phyloP scores from a whole-genome alignment of 2,329 filamentous ascomycete species.

The Ceratocystis albifundus region DNA sequence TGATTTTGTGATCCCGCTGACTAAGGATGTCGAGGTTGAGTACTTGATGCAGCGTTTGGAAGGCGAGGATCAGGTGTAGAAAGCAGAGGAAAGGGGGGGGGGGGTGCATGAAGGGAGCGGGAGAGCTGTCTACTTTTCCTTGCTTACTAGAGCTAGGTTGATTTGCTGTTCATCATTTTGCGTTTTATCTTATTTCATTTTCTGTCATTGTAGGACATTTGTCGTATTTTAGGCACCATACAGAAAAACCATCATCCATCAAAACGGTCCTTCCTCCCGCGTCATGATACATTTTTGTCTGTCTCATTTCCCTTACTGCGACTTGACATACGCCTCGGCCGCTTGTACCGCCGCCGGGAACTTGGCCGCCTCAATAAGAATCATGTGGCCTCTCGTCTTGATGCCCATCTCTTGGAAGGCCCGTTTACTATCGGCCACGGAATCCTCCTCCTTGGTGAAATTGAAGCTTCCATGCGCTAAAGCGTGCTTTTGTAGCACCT shows the following conservation, averaged over 20 bases:
- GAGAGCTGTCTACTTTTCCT: neutral
- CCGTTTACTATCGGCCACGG: constrained; percentile 77
- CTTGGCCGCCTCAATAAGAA: constrained; percentile 69
- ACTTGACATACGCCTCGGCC: constrained; percentile 60
- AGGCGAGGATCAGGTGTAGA: constrained; percentile 25
- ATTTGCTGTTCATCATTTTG: neutral
- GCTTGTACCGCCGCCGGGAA: constrained; percentile 67
- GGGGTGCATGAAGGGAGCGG: neutral
- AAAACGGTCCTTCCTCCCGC: no score
- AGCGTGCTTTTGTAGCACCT: constrained; percentile 69
- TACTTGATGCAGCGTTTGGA: constrained; percentile 89
- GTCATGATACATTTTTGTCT: constrained; percentile 3
- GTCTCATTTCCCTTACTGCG: constrained; percentile 26
- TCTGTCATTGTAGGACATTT: constrained; percentile 23
- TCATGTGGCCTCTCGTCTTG: constrained; percentile 69
- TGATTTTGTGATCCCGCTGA: constrained; percentile 88
- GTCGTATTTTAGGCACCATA: constrained; percentile 2
- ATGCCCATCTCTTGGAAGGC: constrained; percentile 92
- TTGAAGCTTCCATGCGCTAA: constrained; percentile 57
- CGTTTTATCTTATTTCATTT: neutral
- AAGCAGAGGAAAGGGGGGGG: neutral
- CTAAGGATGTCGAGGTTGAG: constrained; percentile 96
- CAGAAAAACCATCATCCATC: neutral
- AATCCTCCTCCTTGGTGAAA: constrained; percentile 71
- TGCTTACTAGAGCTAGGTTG: neutral